Conservation (phyloP, 305 asterid genomes). For the Fraxinus sp. region DNA sequence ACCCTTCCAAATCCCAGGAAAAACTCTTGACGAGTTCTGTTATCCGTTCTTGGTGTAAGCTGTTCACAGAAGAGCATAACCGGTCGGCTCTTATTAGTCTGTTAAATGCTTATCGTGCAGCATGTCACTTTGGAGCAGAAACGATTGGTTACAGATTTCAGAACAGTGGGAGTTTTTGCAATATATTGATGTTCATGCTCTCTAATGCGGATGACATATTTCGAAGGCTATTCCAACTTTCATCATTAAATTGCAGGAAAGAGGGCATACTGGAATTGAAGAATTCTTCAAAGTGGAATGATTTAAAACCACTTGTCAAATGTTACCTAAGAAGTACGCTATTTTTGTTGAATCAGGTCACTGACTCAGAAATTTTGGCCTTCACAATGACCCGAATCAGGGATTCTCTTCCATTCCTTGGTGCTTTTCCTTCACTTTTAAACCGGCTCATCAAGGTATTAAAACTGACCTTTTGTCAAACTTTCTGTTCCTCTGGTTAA, state of each 20-base stretch:
- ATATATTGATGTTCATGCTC: conserved; percentile 54
- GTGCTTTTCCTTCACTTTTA: conserved; percentile 67
- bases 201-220: conserved; percentile 66
- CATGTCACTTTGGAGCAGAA: conserved; percentile 81
- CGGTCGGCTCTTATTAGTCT: conserved; percentile 55
- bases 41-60: conserved; percentile 58
- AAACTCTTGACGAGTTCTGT: conserved; percentile 51
- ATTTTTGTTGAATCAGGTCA: conserved; percentile 75
- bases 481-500: background rate
- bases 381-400: conserved; percentile 62
- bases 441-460: conserved; percentile 72
- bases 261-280: conserved; percentile 52
- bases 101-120: conserved; percentile 89
- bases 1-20: conserved; percentile 34
- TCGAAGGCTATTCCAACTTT: conserved; percentile 54
- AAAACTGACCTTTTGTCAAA: background rate
- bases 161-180: conserved; percentile 65
- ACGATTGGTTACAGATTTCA: conserved; percentile 54
- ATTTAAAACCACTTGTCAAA: conserved; percentile 61
- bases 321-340: conserved; percentile 78
- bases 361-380: conserved; percentile 67
- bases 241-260: conserved; percentile 52
- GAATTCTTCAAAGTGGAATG: conserved; percentile 63
- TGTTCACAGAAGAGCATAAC: conserved; percentile 53
- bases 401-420: conserved; percentile 64